Percentiles rank a stretch among this genome's conserved stretches.
Conservation (phyloP, 108 stramenopile genomes). For the Cylindrotheca closterium region DNA sequence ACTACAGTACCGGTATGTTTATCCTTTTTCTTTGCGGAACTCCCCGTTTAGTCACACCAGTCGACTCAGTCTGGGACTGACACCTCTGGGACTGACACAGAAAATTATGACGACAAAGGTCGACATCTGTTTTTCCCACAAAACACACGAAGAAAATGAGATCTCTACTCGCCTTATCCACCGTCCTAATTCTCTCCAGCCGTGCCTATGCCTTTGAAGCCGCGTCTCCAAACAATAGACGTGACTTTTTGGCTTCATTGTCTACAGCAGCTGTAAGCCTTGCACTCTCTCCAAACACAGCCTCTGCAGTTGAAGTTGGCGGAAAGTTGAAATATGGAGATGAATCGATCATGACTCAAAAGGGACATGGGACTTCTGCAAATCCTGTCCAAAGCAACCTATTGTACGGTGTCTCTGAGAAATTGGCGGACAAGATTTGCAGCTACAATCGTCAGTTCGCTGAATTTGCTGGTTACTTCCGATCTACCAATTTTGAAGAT, state of each 20-base stretch:
- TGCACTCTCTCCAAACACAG: not conserved
- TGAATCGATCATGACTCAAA: slow-evolving; percentile 57
- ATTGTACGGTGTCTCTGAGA: slow-evolving; percentile 48
- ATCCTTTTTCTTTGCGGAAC: no score
- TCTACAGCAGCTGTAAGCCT: slow-evolving; percentile 1
- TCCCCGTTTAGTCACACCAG: no score
- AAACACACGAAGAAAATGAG: no score
- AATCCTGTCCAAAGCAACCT: slow-evolving; percentile 64
- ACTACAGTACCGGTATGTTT: no score
- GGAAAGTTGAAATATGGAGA: slow-evolving; percentile 45
- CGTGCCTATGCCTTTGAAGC: no score
- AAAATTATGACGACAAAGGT: no score
- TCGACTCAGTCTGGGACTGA: no score
- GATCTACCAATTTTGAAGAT: slow-evolving; percentile 56
- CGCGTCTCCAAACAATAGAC: not conserved
- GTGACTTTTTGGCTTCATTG: slow-evolving; percentile 10
- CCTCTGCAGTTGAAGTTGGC: slow-evolving; percentile 22
- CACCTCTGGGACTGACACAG: no score
- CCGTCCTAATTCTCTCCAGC: no score
- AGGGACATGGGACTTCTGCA: slow-evolving; percentile 69
- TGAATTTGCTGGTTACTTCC: slow-evolving; percentile 82
- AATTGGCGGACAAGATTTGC: slow-evolving; percentile 72
- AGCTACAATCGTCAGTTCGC: slow-evolving; percentile 89
- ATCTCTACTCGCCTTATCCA: no score
- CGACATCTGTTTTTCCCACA: no score